These are phyloP conservation scores for Crithidia thermophila DNA, from an alignment of 208 protist species.

Conservation along the genomic window DNA sequence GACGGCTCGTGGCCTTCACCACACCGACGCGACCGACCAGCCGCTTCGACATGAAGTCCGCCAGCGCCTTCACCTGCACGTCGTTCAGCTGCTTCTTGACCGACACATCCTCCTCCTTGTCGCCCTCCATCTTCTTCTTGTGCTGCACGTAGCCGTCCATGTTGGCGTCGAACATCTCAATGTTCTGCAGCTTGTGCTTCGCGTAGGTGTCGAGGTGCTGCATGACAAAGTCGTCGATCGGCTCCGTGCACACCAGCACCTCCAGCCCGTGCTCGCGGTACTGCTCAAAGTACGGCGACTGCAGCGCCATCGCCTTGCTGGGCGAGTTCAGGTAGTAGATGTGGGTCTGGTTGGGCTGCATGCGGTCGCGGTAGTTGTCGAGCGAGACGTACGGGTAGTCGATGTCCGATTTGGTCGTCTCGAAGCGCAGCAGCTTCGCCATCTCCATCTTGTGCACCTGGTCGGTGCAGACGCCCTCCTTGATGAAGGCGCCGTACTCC, in stretches of 20 bases:
- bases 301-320: constrained; percentile 85
- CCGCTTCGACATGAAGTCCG: constrained; percentile 89
- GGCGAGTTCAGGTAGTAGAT: constrained; percentile 97
- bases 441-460: constrained; percentile 94
- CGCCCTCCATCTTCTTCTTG: constrained; percentile 85
- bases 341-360: constrained; percentile 93
- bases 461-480: constrained; percentile 97
- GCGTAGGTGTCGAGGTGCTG: constrained; percentile 93
- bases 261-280: constrained; percentile 96
- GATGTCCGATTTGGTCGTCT: constrained; percentile 80
- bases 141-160: constrained; percentile 91
- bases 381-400: constrained; percentile 89
- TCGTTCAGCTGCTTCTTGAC: constrained; percentile 91
- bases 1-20: constrained; percentile 85
- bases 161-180: constrained; percentile 90
- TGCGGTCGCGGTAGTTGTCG: constrained; percentile 96
- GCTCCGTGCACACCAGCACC: constrained; percentile 93
- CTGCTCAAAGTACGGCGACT: constrained; percentile 97
- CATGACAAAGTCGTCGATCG: constrained; percentile 97
- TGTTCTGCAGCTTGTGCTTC: constrained; percentile 95
- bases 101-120: constrained; percentile 76
- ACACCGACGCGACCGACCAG: constrained; percentile 85
- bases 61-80: constrained; percentile 82
- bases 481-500: constrained; percentile 96
- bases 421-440: constrained; percentile 94